Evolutionary conservation across 2,329 filamentous ascomycete genomes (phyloP).

Genomic region (Ophiostoma sp.): DNA sequence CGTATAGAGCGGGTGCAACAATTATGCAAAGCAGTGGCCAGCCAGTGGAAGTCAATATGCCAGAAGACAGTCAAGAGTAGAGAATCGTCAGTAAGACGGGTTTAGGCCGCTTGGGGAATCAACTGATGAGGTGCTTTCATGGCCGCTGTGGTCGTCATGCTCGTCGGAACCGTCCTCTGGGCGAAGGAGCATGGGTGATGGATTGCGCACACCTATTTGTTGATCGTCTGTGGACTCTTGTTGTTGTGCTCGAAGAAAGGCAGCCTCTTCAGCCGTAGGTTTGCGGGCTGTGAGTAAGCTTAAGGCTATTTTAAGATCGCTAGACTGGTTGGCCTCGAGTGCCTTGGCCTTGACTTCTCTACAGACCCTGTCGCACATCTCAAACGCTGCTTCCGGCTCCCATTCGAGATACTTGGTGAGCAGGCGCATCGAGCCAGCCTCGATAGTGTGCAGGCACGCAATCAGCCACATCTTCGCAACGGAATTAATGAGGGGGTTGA

Average conservation of each 20-base stretch:
- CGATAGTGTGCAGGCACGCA: slow-evolving; percentile 39
- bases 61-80: background rate
- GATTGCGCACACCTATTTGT: too few relatives aligned
- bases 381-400: slow-evolving; percentile 45
- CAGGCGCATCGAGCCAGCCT: slow-evolving; percentile 43
- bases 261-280: slow-evolving; percentile 32
- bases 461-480: slow-evolving; percentile 43
- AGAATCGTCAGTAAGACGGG: background rate
- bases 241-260: slow-evolving; percentile 9
- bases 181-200: background rate
- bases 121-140: slow-evolving; percentile 22
- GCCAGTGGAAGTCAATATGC: background rate
- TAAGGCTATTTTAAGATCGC: slow-evolving; percentile 44
- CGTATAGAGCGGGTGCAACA: background rate
- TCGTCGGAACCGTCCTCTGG: background rate
- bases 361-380: slow-evolving; percentile 43
- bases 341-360: slow-evolving; percentile 46
- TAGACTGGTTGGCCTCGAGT: slow-evolving; percentile 37
- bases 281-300: slow-evolving; percentile 48
- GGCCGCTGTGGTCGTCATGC: slow-evolving; percentile 16
- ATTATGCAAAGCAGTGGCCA: background rate
- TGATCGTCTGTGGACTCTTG: background rate
- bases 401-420: slow-evolving; percentile 50
- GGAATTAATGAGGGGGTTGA: slow-evolving; percentile 40
- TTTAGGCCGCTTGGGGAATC: background rate